phyloP scores from a whole-genome alignment of 2,329 filamentous ascomycete genomes.

The Clarireedia homoeocarpa region DNA sequence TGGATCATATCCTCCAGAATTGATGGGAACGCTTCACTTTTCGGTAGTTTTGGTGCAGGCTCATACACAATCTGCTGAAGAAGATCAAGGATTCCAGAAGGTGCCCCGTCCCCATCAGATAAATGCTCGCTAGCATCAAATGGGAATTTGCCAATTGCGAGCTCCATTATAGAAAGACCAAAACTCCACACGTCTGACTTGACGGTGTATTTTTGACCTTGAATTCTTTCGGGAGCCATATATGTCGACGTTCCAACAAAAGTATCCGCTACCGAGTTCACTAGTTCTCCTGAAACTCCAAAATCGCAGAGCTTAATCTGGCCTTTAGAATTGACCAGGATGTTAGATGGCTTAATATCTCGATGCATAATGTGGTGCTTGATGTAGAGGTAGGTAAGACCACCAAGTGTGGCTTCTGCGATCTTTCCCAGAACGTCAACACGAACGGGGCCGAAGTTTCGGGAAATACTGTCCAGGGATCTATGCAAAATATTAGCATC shows the following conservation, averaged over 20 bases:
- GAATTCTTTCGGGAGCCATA: slow-evolving; percentile 97
- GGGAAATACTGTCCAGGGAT: slow-evolving; percentile 86
- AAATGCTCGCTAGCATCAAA: slow-evolving; percentile 70
- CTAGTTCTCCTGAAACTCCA: slow-evolving; percentile 93
- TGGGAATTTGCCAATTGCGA: slow-evolving; percentile 95
- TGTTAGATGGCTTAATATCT: slow-evolving; percentile 97
- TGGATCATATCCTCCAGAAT: slow-evolving; percentile 97
- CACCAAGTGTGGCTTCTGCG: slow-evolving; percentile 87
- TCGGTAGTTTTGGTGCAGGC: slow-evolving; percentile 83
- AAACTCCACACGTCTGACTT: slow-evolving; percentile 99
- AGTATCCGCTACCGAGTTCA: slow-evolving; percentile 96
- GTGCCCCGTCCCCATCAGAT: slow-evolving; percentile 69
- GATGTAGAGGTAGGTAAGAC: slow-evolving; percentile 89
- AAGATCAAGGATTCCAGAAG: slow-evolving; percentile 90
- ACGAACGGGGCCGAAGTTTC: slow-evolving; percentile 87
- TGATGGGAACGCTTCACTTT: slow-evolving; percentile 92
- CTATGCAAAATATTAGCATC: slow-evolving; percentile 41
- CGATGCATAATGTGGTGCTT: slow-evolving; percentile 98
- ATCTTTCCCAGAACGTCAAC: slow-evolving; percentile 98
- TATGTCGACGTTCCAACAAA: slow-evolving; percentile 98
- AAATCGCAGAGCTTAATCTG: slow-evolving; percentile 98
- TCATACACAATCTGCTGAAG: slow-evolving; percentile 97
- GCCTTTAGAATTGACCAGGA: slow-evolving; percentile 88
- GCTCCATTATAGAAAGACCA: slow-evolving; percentile 88
- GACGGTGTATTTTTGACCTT: slow-evolving; percentile 93